These are phyloP conservation scores for Pichia rugopelliculosa DNA, from an alignment of 805 yeast species.

Conservation along the genomic window DNA sequence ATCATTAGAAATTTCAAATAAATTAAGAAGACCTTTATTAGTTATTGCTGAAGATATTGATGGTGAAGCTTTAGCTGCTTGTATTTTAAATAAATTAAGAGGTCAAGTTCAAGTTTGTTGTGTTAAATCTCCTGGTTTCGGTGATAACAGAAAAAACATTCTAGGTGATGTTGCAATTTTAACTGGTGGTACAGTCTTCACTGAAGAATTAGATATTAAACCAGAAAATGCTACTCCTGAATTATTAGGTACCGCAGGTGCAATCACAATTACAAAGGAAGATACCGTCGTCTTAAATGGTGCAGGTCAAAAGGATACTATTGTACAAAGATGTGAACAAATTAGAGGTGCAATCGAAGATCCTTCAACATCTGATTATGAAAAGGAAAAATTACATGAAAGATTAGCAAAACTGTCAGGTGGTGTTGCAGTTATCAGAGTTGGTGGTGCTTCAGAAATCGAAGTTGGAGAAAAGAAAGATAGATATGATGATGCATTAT, in stretches of 20 bases:
- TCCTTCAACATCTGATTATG: constrained; percentile 77
- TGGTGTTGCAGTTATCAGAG: constrained; percentile 97
- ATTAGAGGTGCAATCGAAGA: constrained; percentile 77
- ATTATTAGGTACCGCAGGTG: constrained; percentile 84
- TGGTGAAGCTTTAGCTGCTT: constrained; percentile 98
- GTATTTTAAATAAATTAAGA: constrained; percentile 92
- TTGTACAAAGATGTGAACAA: constrained; percentile 86
- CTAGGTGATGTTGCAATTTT: constrained; percentile 92
- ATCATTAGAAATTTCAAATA: constrained; percentile 86
- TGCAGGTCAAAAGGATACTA: constrained; percentile 75
- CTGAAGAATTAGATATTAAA: constrained; percentile 91
- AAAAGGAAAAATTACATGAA: constrained; percentile 94
- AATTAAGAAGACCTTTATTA: constrained; percentile 85
- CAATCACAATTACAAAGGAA: constrained; percentile 88
- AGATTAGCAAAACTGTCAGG: constrained; percentile 95
- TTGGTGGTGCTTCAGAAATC: constrained; percentile 94
- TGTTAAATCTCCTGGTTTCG: constrained; percentile 98
- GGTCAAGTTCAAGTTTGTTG: constrained; percentile 98
- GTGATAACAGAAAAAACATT: constrained; percentile 96
- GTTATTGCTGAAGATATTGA: constrained; percentile 94
- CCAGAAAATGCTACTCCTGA: constrained; percentile 92
- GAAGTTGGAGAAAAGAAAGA: constrained; percentile 99
- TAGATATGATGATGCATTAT: constrained; percentile 95
- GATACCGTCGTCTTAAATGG: constrained; percentile 94
- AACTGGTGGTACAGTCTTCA: constrained; percentile 86